A percentile compares a stretch with the other conserved stretches of the same genome.
phyloP scores from a whole-genome alignment of 768 basidiomycete genomes.

The Leucosporidium yakuticum region DNA sequence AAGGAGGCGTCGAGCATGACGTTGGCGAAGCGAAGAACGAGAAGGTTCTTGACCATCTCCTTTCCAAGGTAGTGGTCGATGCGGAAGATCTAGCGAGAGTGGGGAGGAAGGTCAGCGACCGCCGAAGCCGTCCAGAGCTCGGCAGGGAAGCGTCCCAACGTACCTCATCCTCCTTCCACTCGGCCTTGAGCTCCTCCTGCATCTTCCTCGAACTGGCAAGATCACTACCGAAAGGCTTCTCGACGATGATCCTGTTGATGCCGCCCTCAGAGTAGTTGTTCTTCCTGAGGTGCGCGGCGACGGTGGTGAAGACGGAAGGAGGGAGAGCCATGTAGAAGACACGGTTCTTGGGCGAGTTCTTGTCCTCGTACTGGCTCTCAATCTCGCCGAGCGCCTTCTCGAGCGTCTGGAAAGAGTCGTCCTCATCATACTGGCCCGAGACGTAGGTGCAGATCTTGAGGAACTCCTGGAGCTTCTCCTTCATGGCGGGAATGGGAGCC shows the following conservation, averaged over 20 bases:
- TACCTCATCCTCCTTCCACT: conserved; percentile 85
- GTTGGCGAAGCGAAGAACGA: conserved; percentile 93
- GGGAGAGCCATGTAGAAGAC: conserved; percentile 96
- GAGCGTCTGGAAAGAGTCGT: conserved; percentile 67
- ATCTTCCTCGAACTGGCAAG: conserved; percentile 74
- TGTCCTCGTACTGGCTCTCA: conserved; percentile 69
- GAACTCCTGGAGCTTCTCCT: conserved; percentile 71
- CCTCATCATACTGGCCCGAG: conserved; percentile 81
- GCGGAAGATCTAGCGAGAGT: conserved; percentile 64
- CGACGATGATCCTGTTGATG: conserved; percentile 86
- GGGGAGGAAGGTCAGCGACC: conserved; percentile 54
- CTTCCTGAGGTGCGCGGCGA: conserved; percentile 73
- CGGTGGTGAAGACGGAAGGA: conserved; percentile 90
- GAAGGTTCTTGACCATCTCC: conserved; percentile 99
- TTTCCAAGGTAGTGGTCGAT: conserved; percentile 99
- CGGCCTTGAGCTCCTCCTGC: conserved; percentile 67
- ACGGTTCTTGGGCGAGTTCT: conserved; percentile 61
- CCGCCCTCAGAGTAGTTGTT: conserved; percentile 70
- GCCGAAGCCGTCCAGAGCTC: not conserved
- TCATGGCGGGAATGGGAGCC: conserved; percentile 55
- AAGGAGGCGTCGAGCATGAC: conserved; percentile 77
- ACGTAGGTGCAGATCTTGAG: conserved; percentile 73
- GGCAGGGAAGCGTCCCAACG: not conserved
- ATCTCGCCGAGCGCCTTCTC: conserved; percentile 69
- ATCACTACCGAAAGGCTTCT: conserved; percentile 98